Evolutionary conservation across 257 asterid genomes (phyloP).

Genomic region (Gentiana straminea): DNA sequence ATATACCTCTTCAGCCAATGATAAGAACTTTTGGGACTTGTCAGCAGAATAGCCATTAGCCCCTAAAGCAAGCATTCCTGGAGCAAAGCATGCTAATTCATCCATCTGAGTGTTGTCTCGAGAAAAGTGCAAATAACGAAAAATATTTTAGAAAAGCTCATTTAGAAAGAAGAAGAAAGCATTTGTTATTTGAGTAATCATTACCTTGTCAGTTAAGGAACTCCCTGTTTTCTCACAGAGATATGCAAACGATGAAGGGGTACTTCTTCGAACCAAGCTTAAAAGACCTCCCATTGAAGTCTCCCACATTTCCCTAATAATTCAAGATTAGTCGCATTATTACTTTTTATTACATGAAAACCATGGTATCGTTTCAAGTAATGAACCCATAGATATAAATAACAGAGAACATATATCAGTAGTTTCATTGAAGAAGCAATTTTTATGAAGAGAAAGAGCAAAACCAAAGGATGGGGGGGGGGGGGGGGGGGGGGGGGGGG

Average conservation of each 20-base stretch:
- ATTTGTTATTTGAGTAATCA: not conserved
- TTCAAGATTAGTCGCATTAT: slow-evolving; percentile 4
- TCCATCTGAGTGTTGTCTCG: slow-evolving; percentile 67
- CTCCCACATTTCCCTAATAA: slow-evolving; percentile 97
- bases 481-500: no score
- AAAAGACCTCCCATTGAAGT: slow-evolving; percentile 88
- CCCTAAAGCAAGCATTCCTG: slow-evolving; percentile 97
- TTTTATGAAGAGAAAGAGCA: not conserved
- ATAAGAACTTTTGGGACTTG: slow-evolving; percentile 60
- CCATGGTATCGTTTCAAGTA: not conserved
- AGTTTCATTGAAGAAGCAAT: not conserved
- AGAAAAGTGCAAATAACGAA: slow-evolving; percentile 12
- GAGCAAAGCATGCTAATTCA: slow-evolving; percentile 99
- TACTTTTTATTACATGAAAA: slow-evolving; percentile 10
- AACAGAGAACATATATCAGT: not conserved
- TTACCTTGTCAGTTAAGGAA: slow-evolving; percentile 81
- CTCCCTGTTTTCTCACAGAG: slow-evolving; percentile 82
- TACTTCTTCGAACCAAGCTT: slow-evolving; percentile 89
- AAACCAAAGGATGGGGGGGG: not conserved
- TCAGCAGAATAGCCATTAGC: slow-evolving; percentile 80
- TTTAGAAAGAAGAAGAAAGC: not conserved
- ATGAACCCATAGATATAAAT: not conserved
- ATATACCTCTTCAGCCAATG: slow-evolving; percentile 91
- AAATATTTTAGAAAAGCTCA: slow-evolving; percentile 4
- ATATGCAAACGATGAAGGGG: slow-evolving; percentile 84